Conservation (phyloP, 805 yeast genomes). For the Candida methanosorbosa region DNA sequence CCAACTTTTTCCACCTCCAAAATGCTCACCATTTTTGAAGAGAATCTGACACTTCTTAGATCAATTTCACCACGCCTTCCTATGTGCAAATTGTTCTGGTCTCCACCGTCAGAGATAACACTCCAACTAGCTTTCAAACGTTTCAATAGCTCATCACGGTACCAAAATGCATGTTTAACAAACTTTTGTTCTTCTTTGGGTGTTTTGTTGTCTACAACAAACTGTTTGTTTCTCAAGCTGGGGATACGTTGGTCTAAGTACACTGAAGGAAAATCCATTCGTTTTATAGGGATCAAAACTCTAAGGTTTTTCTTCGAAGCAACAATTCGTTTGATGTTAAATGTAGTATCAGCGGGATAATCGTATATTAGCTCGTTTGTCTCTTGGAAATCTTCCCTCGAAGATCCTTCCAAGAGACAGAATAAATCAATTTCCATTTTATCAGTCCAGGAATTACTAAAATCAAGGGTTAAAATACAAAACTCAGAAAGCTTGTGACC, state of each 20-base stretch:
- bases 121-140: slow-evolving; percentile 63
- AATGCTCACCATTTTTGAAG: slow-evolving; percentile 49
- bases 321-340: slow-evolving; percentile 8
- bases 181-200: slow-evolving; percentile 47
- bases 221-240: slow-evolving; percentile 61
- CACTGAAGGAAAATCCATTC: slow-evolving; percentile 36
- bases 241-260: slow-evolving; percentile 54
- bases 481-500: slow-evolving; percentile 37
- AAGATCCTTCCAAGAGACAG: slow-evolving; percentile 14
- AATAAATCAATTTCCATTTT: slow-evolving; percentile 28
- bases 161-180: slow-evolving; percentile 72
- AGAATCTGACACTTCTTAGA: slow-evolving; percentile 55
- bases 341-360: slow-evolving; percentile 9
- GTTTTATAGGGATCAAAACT: slow-evolving; percentile 59
- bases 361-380: slow-evolving; percentile 9
- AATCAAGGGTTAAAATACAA: slow-evolving; percentile 61
- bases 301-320: slow-evolving; percentile 31
- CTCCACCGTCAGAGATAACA: slow-evolving; percentile 11
- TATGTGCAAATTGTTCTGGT: not conserved
- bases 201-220: slow-evolving; percentile 46
- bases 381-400: slow-evolving; percentile 14
- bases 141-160: slow-evolving; percentile 54
- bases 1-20: slow-evolving; percentile 41
- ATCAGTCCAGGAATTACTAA: slow-evolving; percentile 75
- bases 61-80: slow-evolving; percentile 52